Evolutionary conservation across 257 asterid species (phyloP), one percentile per base, ranked within the genome.

Genomic region (Nicotiana sylvestris): DNA sequence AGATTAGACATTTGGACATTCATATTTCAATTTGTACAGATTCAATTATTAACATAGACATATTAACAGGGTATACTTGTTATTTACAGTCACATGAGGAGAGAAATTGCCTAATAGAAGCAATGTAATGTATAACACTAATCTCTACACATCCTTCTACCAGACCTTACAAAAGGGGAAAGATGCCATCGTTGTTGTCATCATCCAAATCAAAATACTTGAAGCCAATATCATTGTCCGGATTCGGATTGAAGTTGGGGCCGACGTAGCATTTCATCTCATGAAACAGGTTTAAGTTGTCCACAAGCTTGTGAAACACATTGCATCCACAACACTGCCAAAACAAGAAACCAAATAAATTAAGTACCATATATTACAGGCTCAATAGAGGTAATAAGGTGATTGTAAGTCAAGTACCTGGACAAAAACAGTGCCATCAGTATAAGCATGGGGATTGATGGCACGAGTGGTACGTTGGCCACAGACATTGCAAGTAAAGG

Each of bases 391-490:
- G 32, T 72, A 72, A 72, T 46, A 72, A 72, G 11, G 78, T 43
- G 2, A 12, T 3, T 74, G 33, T 35, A 8, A 84, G 9, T 79
- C 17, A 18, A 10, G 30, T 87, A 94, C 99, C 98, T 96, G 99
- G 7, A 96, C 99, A 69, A 96, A 96, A 27, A 96, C 98, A 15
- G 98, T 96, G 88, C 99, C 99, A 67, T 96, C 99, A 2, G 98
- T 94, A 60, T 96, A 96, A 66, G 98, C 99, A 68, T 96, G 99
- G 0, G 98, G 99, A 83, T 96, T 96, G 90, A 96, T 96, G 39
- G 99, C 99, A 4, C 99, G 98, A 0, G 98, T 95, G 15, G 99
- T 95, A 82, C 99, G 91, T 84, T 95, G 99, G 66, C 99, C 98
- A 49, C 99, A 95, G 4, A 95, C 95, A 32, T 94, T 95, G 90